Evolutionary conservation across 768 basidiomycete genomes (phyloP).

Genomic region (Lactifluus subvellereus): DNA sequence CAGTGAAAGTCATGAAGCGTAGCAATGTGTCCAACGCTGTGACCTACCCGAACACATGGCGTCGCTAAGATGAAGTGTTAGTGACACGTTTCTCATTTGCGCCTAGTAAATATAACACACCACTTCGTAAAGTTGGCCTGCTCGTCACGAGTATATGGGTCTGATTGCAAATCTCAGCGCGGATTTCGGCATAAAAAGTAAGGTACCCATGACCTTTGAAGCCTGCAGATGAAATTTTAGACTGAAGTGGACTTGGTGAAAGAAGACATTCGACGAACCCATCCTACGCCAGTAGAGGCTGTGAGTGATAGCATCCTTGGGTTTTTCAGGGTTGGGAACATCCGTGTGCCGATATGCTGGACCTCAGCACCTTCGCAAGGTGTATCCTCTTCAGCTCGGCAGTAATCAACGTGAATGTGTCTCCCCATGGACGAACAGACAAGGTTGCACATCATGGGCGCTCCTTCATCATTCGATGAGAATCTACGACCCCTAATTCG

Average conservation of each 20-base stretch:
- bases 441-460: slow-evolving; percentile 59
- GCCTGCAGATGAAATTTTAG: slow-evolving; percentile 32
- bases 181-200: not conserved
- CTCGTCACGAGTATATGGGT: slow-evolving; percentile 57
- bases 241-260: not conserved
- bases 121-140: slow-evolving; percentile 49
- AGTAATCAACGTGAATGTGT: slow-evolving; percentile 53
- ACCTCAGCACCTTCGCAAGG: too few species aligned
- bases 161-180: slow-evolving; percentile 27
- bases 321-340: too few species aligned
- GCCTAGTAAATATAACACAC: slow-evolving; percentile 29
- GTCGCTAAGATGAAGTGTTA: slow-evolving; percentile 33
- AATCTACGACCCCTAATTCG: slow-evolving; percentile 55
- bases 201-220: slow-evolving; percentile 43
- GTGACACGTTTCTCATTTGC: slow-evolving; percentile 7
- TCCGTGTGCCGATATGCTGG: too few species aligned
- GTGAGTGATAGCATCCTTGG: too few species aligned
- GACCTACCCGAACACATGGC: slow-evolving; percentile 44
- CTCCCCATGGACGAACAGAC: slow-evolving; percentile 51
- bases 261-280: slow-evolving; percentile 34
- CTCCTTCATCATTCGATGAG: slow-evolving; percentile 48
- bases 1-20: not conserved
- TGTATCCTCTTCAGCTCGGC: slow-evolving; percentile 44
- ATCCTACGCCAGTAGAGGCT: slow-evolving; percentile 57
- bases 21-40: not conserved